Evolutionary conservation across 2,329 filamentous ascomycete species (phyloP).

Genomic region (Xenoacremonium recifei): DNA sequence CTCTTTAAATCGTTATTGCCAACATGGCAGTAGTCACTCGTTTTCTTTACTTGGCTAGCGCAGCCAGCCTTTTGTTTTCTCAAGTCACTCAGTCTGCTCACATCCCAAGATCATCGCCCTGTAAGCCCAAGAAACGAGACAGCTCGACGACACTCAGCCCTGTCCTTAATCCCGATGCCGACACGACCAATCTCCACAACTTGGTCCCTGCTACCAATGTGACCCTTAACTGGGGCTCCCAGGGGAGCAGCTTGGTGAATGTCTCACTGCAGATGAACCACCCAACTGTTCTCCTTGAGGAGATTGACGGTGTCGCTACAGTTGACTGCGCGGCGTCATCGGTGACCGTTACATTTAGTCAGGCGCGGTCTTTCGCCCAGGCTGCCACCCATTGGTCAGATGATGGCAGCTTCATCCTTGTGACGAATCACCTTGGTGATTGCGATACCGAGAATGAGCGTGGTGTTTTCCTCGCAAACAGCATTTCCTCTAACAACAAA

Average conservation of each 20-base stretch:
- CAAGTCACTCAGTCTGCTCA: too few relatives aligned
- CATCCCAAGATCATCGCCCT: too few relatives aligned
- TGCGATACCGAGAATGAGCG: slow-evolving; percentile 40
- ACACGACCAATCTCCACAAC: slow-evolving; percentile 8
- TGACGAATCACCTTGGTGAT: slow-evolving; percentile 42
- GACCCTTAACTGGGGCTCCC: slow-evolving; percentile 8
- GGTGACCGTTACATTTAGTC: slow-evolving; percentile 11
- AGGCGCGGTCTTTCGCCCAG: slow-evolving; percentile 8
- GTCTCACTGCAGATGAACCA: slow-evolving; percentile 15
- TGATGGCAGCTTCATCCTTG: slow-evolving; percentile 29
- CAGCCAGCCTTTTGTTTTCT: too few relatives aligned
- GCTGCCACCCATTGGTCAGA: slow-evolving; percentile 12
- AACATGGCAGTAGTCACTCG: too few relatives aligned
- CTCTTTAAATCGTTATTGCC: too few relatives aligned
- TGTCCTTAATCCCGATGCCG: slow-evolving; percentile 6
- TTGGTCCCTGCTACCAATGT: slow-evolving; percentile 12
- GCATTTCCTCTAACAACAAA: slow-evolving; percentile 25
- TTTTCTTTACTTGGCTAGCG: too few relatives aligned
- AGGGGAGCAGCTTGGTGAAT: slow-evolving; percentile 10
- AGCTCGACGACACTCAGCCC: slow-evolving; percentile 14
- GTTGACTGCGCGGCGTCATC: slow-evolving; percentile 11
- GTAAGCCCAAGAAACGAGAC: too few relatives aligned
- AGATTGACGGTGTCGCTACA: slow-evolving; percentile 8
- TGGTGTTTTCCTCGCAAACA: slow-evolving; percentile 35
- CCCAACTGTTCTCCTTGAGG: slow-evolving; percentile 16